These are phyloP conservation scores for Metschnikowia koreensis DNA, from an alignment of 805 yeast genomes.

Conservation along the genomic window DNA sequence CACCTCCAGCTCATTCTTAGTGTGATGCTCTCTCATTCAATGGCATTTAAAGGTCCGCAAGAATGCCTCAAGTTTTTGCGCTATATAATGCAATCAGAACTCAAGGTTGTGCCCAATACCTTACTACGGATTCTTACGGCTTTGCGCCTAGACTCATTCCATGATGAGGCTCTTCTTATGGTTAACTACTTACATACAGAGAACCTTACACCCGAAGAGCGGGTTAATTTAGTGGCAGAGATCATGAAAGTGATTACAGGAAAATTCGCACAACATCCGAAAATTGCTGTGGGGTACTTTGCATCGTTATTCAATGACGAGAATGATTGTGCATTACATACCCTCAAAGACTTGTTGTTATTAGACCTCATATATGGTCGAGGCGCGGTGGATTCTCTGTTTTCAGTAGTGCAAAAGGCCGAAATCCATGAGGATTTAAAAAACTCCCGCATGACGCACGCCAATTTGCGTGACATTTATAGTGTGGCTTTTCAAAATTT, in stretches of 20 bases:
- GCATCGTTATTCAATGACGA: slow-evolving; percentile 25
- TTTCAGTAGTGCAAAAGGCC: slow-evolving; percentile 26
- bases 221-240: slow-evolving; percentile 26
- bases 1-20: slow-evolving; percentile 26
- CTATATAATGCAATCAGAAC: slow-evolving; percentile 29
- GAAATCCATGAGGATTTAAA: slow-evolving; percentile 28
- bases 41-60: slow-evolving; percentile 38
- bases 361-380: slow-evolving; percentile 26
- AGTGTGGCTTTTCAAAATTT: slow-evolving; percentile 21
- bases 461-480: slow-evolving; percentile 26
- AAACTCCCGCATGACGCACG: slow-evolving; percentile 22
- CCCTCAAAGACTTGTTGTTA: slow-evolving; percentile 28
- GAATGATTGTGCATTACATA: slow-evolving; percentile 15
- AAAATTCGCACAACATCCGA: slow-evolving; percentile 32
- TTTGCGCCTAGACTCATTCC: slow-evolving; percentile 28
- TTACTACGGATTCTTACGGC: slow-evolving; percentile 29
- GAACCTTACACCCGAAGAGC: slow-evolving; percentile 18
- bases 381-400: slow-evolving; percentile 17
- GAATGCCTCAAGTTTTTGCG: slow-evolving; percentile 31
- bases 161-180: slow-evolving; percentile 34
- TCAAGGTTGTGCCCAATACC: slow-evolving; percentile 25
- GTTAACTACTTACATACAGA: slow-evolving; percentile 32
- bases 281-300: slow-evolving; percentile 37
- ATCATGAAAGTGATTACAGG: slow-evolving; percentile 30
- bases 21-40: slow-evolving; percentile 30